Evolutionary conservation across 345 rosid species (phyloP), one percentile per base, ranked within the genome.

Genomic region (Tarenaya hassleriana): DNA sequence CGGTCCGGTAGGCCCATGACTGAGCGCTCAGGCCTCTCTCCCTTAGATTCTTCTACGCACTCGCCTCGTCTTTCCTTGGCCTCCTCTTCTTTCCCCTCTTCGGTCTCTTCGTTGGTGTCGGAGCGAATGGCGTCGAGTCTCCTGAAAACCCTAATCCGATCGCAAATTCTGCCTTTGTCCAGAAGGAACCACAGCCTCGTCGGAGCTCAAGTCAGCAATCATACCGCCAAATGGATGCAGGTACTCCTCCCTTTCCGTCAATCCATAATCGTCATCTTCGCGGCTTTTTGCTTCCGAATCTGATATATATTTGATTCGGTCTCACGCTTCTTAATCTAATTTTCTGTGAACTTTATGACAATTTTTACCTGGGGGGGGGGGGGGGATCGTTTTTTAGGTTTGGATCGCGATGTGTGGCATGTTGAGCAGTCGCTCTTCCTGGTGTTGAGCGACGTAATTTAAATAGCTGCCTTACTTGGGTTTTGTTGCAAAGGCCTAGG

Each of bases 211-310:
- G 45, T 87, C 53, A 69, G 96, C 57, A 72, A 69, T 9, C 96
- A 87, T 65, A 87, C 96, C 24, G 88, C 94, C 58, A 87, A 84
- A 78, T 87, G 96, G 96, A 87, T 87, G 96, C 94, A 87, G 96
- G 96, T 87, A 53, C 15, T 19, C 24, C 7, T 1, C 8, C 8
- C 6, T 18, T 10, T 2, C 50, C 13, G 4, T 46, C 1, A n/a
- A 1, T 27, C 18, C 29, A 6, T 17, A 1, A 16, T 37, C 41
- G 35, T 41, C 19, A 3, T 7, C 35, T 16, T 10, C 3, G 13
- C 27, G 13, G n/a, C 37, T 37, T 31, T 41, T 7, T 44, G 10
- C n/a, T 34, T 13, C 16, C 16, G 5, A 39, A 12, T 47, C 12
- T 45, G 50, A 19, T 17, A 3, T 4, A 45, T 1, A 17, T 11